Conservation (phyloP, 2,329 filamentous ascomycete genomes). For the Falciphora oryzae region DNA sequence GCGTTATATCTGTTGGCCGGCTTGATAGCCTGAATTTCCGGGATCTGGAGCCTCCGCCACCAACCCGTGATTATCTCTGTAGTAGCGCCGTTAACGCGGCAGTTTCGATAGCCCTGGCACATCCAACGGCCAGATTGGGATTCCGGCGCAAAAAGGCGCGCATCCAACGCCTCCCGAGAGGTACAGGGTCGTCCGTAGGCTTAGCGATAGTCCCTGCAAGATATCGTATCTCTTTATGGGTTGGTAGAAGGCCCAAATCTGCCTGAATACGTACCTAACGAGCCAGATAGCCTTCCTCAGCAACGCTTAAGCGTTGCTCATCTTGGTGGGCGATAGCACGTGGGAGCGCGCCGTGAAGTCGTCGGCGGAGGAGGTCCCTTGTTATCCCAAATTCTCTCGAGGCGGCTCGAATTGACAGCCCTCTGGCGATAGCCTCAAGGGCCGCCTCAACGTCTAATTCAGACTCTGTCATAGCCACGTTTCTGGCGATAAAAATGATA, state of each 20-base stretch:
- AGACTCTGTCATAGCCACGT: too few species aligned
- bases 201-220: neutral
- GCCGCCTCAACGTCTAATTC: too few species aligned
- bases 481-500: too few species aligned
- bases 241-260: neutral
- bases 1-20: neutral
- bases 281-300: neutral
- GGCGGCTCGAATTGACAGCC: neutral
- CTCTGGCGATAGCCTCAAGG: neutral
- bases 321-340: neutral
- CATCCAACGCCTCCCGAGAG: neutral
- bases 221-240: slow-evolving; percentile 1
- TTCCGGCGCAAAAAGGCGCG: neutral
- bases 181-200: neutral
- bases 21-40: neutral
- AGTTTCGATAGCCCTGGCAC: neutral
- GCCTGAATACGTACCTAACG: neutral
- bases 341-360: neutral
- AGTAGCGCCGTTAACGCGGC: neutral
- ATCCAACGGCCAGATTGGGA: neutral
- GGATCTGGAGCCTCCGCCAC: neutral
- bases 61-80: neutral
- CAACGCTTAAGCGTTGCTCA: neutral
- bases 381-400: slow-evolving; percentile 1
- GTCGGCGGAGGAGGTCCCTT: neutral